These are phyloP conservation scores for Ligustrum vulgare DNA, from an alignment of 257 asterid genomes.

Conservation along the genomic window DNA sequence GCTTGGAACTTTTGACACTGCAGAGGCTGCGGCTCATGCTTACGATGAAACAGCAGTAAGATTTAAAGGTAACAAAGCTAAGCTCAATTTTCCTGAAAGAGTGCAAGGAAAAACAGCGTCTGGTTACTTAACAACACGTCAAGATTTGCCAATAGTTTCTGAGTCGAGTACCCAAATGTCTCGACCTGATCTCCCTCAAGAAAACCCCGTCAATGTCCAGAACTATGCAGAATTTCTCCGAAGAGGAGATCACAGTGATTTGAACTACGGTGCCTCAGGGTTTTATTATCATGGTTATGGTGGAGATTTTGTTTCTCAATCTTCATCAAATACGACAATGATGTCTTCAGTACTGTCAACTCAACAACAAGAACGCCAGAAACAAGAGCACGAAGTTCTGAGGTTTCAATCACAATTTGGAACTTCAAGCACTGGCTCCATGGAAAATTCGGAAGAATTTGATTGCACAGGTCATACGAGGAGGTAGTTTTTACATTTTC, in stretches of 20 bases:
- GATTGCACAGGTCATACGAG: constrained; percentile 21
- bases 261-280: constrained; percentile 14
- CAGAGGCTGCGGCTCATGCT: too few species aligned
- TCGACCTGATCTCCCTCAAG: constrained; percentile 3
- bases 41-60: constrained; percentile 72
- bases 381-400: constrained; percentile 26
- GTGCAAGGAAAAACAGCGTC: too few species aligned
- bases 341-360: background rate
- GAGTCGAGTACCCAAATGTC: background rate
- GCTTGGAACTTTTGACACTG: constrained; percentile 73
- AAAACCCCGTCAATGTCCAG: constrained; percentile 21
- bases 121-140: constrained; percentile 30
- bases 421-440: constrained; percentile 25
- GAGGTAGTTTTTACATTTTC: constrained; percentile 27
- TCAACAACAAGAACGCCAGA: constrained; percentile 18
- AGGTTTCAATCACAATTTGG: constrained; percentile 33
- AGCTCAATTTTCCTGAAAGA: constrained; percentile 82
- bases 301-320: constrained; percentile 29
- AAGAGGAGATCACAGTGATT: constrained; percentile 1
- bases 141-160: background rate
- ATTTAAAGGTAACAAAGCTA: constrained; percentile 87
- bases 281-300: constrained; percentile 15
- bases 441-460: constrained; percentile 38
- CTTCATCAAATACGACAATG: constrained; percentile 26
- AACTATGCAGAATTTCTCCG: constrained; percentile 40